Percentiles rank a stretch among this genome's conserved stretches.
These are phyloP conservation scores for Vicia sativa DNA, from an alignment of 306 rosid species.

Conservation along the genomic window DNA sequence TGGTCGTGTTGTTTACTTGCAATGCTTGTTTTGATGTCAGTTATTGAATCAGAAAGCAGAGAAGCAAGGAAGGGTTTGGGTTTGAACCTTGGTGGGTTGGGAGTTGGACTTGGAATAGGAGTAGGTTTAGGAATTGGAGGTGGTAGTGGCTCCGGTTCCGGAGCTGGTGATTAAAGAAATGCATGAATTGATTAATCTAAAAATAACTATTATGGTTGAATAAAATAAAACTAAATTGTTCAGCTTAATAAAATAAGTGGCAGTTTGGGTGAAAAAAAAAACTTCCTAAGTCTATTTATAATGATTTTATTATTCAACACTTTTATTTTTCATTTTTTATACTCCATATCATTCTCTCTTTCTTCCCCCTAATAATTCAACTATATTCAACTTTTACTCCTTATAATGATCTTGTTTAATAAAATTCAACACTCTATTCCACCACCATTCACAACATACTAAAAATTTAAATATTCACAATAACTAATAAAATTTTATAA, in stretches of 20 bases:
- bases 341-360: no score
- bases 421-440: no score
- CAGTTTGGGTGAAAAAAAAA: not conserved
- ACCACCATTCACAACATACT: no score
- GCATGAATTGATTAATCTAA: not conserved
- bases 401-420: no score
- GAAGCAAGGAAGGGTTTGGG: conserved; percentile 55
- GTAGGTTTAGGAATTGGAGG: conserved; percentile 54
- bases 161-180: conserved; percentile 44
- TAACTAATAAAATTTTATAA: no score
- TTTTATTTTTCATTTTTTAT: no score
- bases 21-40: conserved; percentile 43
- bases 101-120: conserved; percentile 54
- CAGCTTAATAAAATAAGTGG: conserved; percentile 27
- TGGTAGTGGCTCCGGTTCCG: conserved; percentile 56
- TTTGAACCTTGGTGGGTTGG: conserved; percentile 58
- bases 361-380: no score
- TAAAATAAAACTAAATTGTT: conserved; percentile 17
- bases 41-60: conserved; percentile 46
- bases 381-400: no score
- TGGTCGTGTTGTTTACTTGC: conserved; percentile 42
- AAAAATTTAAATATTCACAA: no score
- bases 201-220: not conserved
- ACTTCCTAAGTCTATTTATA: no score
- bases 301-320: no score